A percentile compares a stretch with the other conserved stretches of the same genome.
phyloP scores from a whole-genome alignment of 2,329 filamentous ascomycete species.

The Curvularia lunata region DNA sequence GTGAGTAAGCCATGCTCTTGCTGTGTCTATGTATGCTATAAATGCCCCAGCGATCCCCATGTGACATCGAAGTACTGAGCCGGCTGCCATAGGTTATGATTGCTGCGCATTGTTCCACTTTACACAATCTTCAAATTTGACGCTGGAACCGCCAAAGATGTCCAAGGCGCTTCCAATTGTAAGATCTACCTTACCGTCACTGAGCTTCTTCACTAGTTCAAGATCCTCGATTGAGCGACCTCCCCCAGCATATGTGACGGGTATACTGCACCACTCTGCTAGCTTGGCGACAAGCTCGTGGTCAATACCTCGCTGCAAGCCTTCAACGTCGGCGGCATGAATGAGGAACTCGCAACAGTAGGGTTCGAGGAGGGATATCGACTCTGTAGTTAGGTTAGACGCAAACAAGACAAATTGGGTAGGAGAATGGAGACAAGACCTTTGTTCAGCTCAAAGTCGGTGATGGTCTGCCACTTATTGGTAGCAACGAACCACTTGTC shows the following conservation, averaged over 20 bases:
- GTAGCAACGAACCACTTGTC: slow-evolving; percentile 94
- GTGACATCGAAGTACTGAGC: background rate
- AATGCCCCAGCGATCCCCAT: background rate
- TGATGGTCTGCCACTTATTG: slow-evolving; percentile 99
- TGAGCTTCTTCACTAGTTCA: slow-evolving; percentile 79
- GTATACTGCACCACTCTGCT: slow-evolving; percentile 85
- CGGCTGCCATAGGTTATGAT: background rate
- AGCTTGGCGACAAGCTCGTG: slow-evolving; percentile 78
- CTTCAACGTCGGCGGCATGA: slow-evolving; percentile 96
- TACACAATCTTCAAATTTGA: slow-evolving; percentile 88
- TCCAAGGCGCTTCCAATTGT: slow-evolving; percentile 97
- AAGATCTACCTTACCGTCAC: slow-evolving; percentile 81
- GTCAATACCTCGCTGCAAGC: slow-evolving; percentile 89
- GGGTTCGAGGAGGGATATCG: slow-evolving; percentile 80
- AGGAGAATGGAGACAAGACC: slow-evolving; percentile 60
- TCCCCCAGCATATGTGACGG: slow-evolving; percentile 96
- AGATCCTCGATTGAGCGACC: slow-evolving; percentile 82
- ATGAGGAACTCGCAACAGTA: slow-evolving; percentile 97
- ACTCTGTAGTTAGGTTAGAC: slow-evolving; percentile 60
- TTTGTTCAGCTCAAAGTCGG: slow-evolving; percentile 90
- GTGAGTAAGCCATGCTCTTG: background rate
- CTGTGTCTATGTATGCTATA: background rate
- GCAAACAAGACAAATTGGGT: background rate
- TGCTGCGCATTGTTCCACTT: slow-evolving; percentile 71
- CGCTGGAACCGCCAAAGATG: slow-evolving; percentile 88